Percentiles rank a stretch among this genome's conserved stretches.
Conservation (phyloP, 306 rosid genomes). For the Medicago truncatula region MtrunA17r5.0-ANR NC_053047.1:37494001-37494500, state of each 20-base stretch:
- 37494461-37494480: not conserved
- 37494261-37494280: constrained; percentile 64
- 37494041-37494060: constrained; percentile 31
- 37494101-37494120: constrained; percentile 81
- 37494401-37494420: not conserved
- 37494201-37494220: constrained; percentile 7
- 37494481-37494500: constrained; percentile 16
- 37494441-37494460: constrained; percentile 24
- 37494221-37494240: constrained; percentile 37
- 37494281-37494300: constrained; percentile 78
- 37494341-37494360: constrained; percentile 95
- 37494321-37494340: constrained; percentile 66
- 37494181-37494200: not conserved
- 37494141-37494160: constrained; percentile 89
- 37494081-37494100: constrained; percentile 70
- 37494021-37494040: constrained; percentile 20
- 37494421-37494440: not conserved
- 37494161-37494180: constrained; percentile 58
- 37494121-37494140: constrained; percentile 75
- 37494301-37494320: constrained; percentile 58
- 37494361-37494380: not conserved
- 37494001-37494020: not conserved
- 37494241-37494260: constrained; percentile 60
- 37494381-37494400: not conserved
- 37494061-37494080: constrained; percentile 74